These are phyloP conservation scores for Apiospora pterosperma DNA, from an alignment of 2,329 filamentous ascomycete species.

Conservation along the genomic window DNA sequence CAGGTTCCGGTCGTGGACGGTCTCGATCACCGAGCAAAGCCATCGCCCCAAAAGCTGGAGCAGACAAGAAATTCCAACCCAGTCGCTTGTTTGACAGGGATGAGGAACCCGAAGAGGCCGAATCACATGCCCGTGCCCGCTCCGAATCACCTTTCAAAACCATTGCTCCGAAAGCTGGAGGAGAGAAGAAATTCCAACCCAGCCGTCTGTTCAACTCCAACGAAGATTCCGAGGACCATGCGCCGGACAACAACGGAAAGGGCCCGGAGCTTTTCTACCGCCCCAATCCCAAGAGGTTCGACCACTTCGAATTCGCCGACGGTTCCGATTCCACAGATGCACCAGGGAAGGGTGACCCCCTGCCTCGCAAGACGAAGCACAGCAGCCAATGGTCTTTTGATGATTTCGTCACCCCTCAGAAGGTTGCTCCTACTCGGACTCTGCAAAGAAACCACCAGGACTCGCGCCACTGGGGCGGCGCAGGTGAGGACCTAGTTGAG, in stretches of 20 bases:
- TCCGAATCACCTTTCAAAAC: slow-evolving; percentile 47
- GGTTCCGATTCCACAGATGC: slow-evolving; percentile 51
- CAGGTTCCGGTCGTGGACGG: slow-evolving; percentile 42
- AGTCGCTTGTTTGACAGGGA: slow-evolving; percentile 62
- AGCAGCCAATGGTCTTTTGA: slow-evolving; percentile 85
- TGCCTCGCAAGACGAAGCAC: slow-evolving; percentile 36
- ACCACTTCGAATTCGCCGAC: slow-evolving; percentile 81
- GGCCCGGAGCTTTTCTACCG: slow-evolving; percentile 38
- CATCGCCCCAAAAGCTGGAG: slow-evolving; percentile 27
- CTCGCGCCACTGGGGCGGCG: slow-evolving; percentile 75
- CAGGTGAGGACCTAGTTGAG: slow-evolving; percentile 57
- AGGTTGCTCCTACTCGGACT: slow-evolving; percentile 58
- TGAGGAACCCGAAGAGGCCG: slow-evolving; percentile 34
- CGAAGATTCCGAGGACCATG: slow-evolving; percentile 36
- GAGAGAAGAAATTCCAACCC: slow-evolving; percentile 59
- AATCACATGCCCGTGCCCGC: slow-evolving; percentile 22
- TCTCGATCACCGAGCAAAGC: slow-evolving; percentile 25
- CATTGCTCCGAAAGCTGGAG: slow-evolving; percentile 49
- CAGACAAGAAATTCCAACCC: slow-evolving; percentile 44
- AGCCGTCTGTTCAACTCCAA: slow-evolving; percentile 62
- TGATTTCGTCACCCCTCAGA: slow-evolving; percentile 81
- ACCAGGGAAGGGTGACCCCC: slow-evolving; percentile 29
- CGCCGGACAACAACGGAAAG: slow-evolving; percentile 31
- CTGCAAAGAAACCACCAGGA: slow-evolving; percentile 56
- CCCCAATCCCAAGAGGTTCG: slow-evolving; percentile 74